These are phyloP conservation scores for Leccinum longicurvipes DNA, from an alignment of 768 basidiomycete genomes.

Conservation along the genomic window DNA sequence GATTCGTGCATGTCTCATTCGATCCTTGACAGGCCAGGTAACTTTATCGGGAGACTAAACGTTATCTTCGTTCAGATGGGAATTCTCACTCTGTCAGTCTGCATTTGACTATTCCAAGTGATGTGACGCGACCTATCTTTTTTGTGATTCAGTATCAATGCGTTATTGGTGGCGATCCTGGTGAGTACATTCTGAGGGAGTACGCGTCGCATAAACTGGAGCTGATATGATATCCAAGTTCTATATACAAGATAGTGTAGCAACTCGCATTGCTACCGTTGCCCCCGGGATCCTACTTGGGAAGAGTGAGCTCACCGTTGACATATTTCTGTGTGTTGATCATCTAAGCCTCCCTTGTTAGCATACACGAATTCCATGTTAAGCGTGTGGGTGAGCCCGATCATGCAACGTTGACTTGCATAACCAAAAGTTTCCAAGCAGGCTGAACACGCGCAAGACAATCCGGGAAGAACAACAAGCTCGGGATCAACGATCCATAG, in stretches of 20 bases:
- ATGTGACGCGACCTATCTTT: not conserved
- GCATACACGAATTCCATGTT: conserved; percentile 27
- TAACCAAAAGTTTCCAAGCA: not conserved
- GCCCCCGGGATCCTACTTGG: conserved; percentile 12
- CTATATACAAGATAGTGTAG: conserved; percentile 4
- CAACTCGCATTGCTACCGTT: conserved; percentile 1
- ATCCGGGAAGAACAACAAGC: conserved; percentile 18
- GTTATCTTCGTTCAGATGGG: conserved; percentile 20
- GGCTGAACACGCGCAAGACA: conserved; percentile 14
- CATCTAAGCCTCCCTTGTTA: not conserved
- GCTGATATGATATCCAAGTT: conserved; percentile 12
- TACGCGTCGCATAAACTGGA: not conserved
- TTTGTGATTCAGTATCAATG: conserved; percentile 4
- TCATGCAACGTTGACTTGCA: not conserved
- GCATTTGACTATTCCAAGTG: not conserved
- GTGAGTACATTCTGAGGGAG: conserved; percentile 3
- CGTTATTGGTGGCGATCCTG: conserved; percentile 7
- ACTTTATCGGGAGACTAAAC: conserved; percentile 14
- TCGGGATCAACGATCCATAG: not conserved
- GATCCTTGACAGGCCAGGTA: not conserved
- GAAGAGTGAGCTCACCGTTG: conserved; percentile 12
- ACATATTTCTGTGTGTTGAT: not conserved
- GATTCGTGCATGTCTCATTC: not conserved
- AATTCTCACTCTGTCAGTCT: conserved; percentile 15
- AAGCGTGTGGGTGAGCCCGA: conserved; percentile 16